Base-by-base conservation (phyloP, 768 basidiomycete species). In the Auricularia cornea region DNA sequence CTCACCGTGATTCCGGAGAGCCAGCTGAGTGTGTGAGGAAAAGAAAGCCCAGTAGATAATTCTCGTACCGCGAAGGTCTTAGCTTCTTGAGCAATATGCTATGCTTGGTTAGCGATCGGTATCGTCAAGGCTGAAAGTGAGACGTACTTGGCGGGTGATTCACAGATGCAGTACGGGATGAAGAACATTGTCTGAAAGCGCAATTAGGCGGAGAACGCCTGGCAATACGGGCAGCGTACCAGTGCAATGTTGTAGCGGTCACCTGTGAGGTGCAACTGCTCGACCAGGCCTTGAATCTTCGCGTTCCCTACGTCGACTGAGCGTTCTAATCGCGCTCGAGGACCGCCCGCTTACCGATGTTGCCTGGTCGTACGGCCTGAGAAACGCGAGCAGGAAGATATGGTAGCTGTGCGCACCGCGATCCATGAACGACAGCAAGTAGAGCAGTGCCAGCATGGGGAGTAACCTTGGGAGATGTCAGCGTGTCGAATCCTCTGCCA, bases 141-240 rank as follows among this genome's bases (percentile, higher is more conserved):
- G 20, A 23, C 33, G 16, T 65, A 88, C 86, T 90, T 90, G 30
- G 85, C 81, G 0, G 88, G 88, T 64, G 83, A 86, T 74, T 89
- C 88, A 63, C 85, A 86, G 0, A 70, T 20, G 41, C 73, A 72
- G 62, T 78, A 59, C 83, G 75, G 68, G 44, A 89, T 81, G 70
- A 88, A 88, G 68, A 81, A 89, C 82, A 85, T 84, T 0, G 86
- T 87, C 86, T 88, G n/a, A n/a, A n/a, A n/a, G n/a, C n/a, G n/a
- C n/a, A n/a, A n/a, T n/a, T n/a, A n/a, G n/a, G n/a, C n/a, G n/a
- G n/a, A n/a, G n/a, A n/a, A n/a, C n/a, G n/a, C n/a, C n/a, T n/a
- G n/a, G n/a, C n/a, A n/a, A n/a, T n/a, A n/a, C n/a, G n/a, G n/a
- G n/a, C n/a, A n/a, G n/a, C 77, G 18, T 56, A 88, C 87, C 70